Percentiles rank a stretch among this genome's conserved stretches.
These are phyloP conservation scores for Nicotiana tabacum DNA, from an alignment of 257 asterid species.

Conservation along the genomic window DNA sequence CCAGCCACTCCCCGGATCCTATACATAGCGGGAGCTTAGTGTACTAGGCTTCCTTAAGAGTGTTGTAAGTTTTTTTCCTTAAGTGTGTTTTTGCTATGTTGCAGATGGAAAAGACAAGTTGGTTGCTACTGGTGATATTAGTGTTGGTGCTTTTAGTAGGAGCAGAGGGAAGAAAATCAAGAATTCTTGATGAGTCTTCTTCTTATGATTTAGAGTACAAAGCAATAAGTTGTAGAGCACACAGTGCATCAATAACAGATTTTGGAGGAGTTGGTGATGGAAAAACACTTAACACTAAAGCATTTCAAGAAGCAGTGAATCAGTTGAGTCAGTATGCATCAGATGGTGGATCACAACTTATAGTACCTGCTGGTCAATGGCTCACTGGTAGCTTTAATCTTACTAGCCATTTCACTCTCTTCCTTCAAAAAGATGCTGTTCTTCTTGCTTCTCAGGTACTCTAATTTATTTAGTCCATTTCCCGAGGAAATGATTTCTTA, in stretches of 20 bases:
- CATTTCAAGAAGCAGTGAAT: slow-evolving; percentile 26
- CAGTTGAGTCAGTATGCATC: slow-evolving; percentile 15
- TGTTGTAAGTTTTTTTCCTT: background rate
- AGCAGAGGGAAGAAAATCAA: slow-evolving; percentile 14
- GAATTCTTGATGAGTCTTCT: slow-evolving; percentile 9
- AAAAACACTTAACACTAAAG: slow-evolving; percentile 25
- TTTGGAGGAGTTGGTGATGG: slow-evolving; percentile 39
- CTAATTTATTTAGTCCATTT: background rate
- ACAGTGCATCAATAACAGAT: slow-evolving; percentile 21
- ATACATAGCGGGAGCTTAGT: too few species aligned
- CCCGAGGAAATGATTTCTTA: too few species aligned
- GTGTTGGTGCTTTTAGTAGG: background rate
- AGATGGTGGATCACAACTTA: slow-evolving; percentile 27
- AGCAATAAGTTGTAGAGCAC: slow-evolving; percentile 23
- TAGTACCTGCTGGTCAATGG: slow-evolving; percentile 29
- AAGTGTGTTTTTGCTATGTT: background rate
- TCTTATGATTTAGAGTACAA: slow-evolving; percentile 13
- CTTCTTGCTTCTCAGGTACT: slow-evolving; percentile 21
- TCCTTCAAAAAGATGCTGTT: slow-evolving; percentile 25
- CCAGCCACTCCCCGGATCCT: too few species aligned
- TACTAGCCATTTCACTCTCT: slow-evolving; percentile 30
- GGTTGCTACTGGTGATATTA: background rate
- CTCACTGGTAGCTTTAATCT: slow-evolving; percentile 31
- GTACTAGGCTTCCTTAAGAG: background rate
- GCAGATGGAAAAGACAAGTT: slow-evolving; percentile 10